These are phyloP conservation scores for Eucalyptus tenuipes DNA, from an alignment of 345 rosid species.

Conservation along the genomic window DNA sequence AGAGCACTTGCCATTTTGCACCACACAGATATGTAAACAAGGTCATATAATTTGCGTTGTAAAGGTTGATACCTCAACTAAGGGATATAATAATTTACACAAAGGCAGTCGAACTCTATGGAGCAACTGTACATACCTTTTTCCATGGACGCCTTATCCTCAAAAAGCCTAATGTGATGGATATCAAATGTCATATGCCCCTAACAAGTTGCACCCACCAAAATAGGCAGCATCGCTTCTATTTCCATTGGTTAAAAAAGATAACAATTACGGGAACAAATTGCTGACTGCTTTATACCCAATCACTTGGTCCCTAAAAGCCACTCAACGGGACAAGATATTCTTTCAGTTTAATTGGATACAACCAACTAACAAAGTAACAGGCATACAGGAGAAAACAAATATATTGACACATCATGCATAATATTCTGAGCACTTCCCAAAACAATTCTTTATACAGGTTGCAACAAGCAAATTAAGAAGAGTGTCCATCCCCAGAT, in stretches of 20 bases:
- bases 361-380: neutral
- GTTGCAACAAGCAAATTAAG: conserved; percentile 17
- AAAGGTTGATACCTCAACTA: neutral
- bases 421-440: neutral
- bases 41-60: neutral
- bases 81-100: neutral
- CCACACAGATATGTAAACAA: neutral
- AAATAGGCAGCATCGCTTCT: neutral
- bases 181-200: neutral
- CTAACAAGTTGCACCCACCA: neutral
- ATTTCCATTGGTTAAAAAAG: neutral
- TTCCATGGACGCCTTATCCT: neutral
- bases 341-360: neutral
- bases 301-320: neutral
- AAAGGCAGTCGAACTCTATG: neutral
- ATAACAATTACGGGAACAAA: neutral
- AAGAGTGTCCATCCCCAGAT: conserved; percentile 2
- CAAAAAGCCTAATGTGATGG: neutral
- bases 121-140: neutral
- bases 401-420: neutral
- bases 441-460: conserved; percentile 26
- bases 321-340: neutral
- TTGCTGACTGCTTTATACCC: neutral
- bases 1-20: neutral
- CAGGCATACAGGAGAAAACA: neutral